phyloP scores from a whole-genome alignment of 352 stramenopile species.

The Pythium volutum region DNA sequence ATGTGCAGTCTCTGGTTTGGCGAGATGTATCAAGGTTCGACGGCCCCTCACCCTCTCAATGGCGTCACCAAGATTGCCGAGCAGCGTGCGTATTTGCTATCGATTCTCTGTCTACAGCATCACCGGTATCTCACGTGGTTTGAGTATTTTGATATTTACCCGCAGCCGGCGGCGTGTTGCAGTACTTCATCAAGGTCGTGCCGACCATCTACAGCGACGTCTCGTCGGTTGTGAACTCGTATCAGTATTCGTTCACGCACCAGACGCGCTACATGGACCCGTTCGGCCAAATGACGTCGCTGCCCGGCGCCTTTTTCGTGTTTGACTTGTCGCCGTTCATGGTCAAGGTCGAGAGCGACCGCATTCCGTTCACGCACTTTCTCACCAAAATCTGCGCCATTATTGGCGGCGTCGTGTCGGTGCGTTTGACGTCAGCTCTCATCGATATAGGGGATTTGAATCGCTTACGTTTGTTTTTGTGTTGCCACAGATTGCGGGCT shows the following conservation, averaged over 20 bases:
- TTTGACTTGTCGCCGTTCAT: constrained; percentile 86
- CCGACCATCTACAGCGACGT: constrained; percentile 84
- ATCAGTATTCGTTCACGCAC: constrained; percentile 87
- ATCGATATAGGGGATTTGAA: neutral
- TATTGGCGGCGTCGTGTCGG: constrained; percentile 77
- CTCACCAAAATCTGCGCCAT: constrained; percentile 85
- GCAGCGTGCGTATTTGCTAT: constrained; percentile 28
- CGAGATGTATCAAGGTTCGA: constrained; percentile 41
- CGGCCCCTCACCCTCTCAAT: constrained; percentile 46
- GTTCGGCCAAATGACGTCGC: constrained; percentile 58
- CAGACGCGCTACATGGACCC: constrained; percentile 73
- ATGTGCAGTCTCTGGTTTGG: constrained; percentile 65
- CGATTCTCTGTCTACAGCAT: neutral
- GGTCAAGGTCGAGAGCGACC: constrained; percentile 83
- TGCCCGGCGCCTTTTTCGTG: constrained; percentile 82
- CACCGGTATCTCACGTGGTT: neutral
- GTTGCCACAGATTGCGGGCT: constrained; percentile 73
- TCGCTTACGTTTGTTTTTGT: neutral
- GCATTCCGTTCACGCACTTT: constrained; percentile 79
- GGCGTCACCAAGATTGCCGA: constrained; percentile 47
- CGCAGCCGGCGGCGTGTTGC: constrained; percentile 70
- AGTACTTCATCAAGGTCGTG: constrained; percentile 89
- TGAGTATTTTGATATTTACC: neutral
- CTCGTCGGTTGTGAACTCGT: constrained; percentile 59
- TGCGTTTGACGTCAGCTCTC: constrained; percentile 26